phyloP scores from a whole-genome alignment of 108 stramenopile genomes.

The Epipyxis sp. region DNA sequence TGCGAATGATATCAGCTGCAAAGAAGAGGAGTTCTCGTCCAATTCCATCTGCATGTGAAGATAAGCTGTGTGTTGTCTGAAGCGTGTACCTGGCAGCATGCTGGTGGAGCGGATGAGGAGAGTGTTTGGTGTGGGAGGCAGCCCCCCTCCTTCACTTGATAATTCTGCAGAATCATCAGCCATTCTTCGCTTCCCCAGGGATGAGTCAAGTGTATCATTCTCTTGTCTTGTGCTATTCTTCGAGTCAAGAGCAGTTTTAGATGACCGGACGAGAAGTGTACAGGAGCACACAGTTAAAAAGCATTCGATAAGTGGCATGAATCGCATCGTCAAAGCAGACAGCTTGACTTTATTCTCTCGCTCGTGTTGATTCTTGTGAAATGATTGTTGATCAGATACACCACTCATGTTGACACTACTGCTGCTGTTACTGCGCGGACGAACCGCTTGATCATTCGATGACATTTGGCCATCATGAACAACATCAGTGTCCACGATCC shows the following conservation, averaged over 20 bases:
- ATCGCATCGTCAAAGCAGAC: neutral
- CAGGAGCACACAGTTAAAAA: neutral
- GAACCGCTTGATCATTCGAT: neutral
- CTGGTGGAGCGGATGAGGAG: neutral
- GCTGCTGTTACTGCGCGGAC: neutral
- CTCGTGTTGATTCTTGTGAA: too few relatives aligned
- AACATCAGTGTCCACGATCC: neutral
- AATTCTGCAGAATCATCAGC: neutral
- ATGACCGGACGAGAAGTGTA: neutral
- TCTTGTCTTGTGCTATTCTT: neutral
- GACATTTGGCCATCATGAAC: too few relatives aligned
- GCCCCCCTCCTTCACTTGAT: too few relatives aligned
- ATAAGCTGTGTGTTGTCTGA: neutral
- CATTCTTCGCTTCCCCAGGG: neutral
- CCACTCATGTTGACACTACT: neutral
- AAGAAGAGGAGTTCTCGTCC: neutral
- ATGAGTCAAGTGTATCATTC: neutral
- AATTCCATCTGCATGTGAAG: neutral
- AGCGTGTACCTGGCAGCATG: neutral
- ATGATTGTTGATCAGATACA: too few relatives aligned
- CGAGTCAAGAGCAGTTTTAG: neutral
- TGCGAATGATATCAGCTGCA: neutral
- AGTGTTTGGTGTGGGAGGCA: neutral
- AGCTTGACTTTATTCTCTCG: neutral
- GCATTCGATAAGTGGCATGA: neutral